Evolutionary conservation across 768 basidiomycete genomes (phyloP), one percentile per base, ranked within the genome.

Genomic region (Leccinum longicurvipes): DNA sequence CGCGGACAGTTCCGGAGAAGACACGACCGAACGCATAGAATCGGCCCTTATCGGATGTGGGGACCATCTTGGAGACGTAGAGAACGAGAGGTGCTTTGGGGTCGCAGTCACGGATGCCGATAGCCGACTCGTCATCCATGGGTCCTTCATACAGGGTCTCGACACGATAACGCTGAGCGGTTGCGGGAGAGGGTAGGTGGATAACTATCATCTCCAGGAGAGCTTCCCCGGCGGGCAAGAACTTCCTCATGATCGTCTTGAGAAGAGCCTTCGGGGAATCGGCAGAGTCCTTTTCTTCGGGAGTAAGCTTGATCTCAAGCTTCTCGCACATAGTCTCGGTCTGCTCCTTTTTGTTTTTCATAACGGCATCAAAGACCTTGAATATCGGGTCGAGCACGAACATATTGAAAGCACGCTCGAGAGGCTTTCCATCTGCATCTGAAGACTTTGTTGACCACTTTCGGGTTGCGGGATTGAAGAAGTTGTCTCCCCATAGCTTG

Each of bases 11-110:
- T 70, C 97, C 97, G 60, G 97, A 91, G 84, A 99, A 99, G 79
- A 99, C 88, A 83, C 97, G 97, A 76, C 97, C 97, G 75, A 99
- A 99, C 59, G 97, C 97, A 76, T 98, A 98, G 90, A 98, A 99
- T 58, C 97, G 94, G 69, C 97, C 97, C 79, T 98, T 98, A 76
- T 99, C 97, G 64, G 97, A 97, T 41, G 97, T 98, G 60, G 97
- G 97, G 67, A 98, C 97, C 97, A 99, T 98, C 86, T 98, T 98
- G 64, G 97, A 98, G 77, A 99, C 82, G 77, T 99, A 99, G 61
- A 96, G 84, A 70, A 98, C 94, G 60, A 99, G 89, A 61, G 97
- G 97, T 51, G 87, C 97, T 45, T 86, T 88, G 73, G 97, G 89
- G 77, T 98, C 92, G 73, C 97, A 99, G 73, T 98, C 95, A 51